Conservation (phyloP, 2,329 filamentous ascomycete species). For the Colletotrichum sp. region DNA sequence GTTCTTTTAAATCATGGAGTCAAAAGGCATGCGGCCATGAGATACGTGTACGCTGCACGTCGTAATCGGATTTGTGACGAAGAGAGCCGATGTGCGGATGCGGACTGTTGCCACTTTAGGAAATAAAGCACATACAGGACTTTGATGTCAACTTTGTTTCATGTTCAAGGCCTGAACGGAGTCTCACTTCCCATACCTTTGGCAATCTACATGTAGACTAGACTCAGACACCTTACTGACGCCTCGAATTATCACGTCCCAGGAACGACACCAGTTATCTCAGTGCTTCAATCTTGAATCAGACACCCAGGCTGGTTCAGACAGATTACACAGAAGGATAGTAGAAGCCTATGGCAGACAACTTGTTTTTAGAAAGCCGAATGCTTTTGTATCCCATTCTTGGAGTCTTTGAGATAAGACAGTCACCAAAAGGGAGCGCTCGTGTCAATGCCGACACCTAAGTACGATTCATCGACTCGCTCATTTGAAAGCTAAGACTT, state of each 20-base stretch:
- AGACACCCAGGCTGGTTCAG: not conserved
- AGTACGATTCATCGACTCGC: not conserved
- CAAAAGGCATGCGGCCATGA: not conserved
- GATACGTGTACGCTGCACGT: not conserved
- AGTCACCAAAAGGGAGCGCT: not conserved
- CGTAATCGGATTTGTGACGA: not conserved
- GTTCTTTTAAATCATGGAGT: constrained; percentile 4
- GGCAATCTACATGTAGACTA: not conserved
- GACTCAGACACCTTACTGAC: not conserved
- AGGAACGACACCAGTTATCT: not conserved
- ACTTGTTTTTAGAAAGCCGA: not conserved
- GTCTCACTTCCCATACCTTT: not conserved
- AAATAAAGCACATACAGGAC: not conserved
- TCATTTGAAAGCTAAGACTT: not conserved
- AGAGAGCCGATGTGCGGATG: not conserved
- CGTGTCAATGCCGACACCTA: not conserved
- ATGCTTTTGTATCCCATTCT: not conserved
- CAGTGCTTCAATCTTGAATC: not conserved
- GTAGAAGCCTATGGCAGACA: not conserved
- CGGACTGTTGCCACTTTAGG: not conserved
- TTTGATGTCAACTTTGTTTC: not conserved
- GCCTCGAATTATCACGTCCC: not conserved
- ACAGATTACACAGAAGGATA: not conserved
- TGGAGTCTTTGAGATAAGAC: not conserved
- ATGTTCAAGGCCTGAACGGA: not conserved